A percentile compares a stretch with the other conserved stretches of the same genome.
phyloP scores from a whole-genome alignment of 495 filamentous ascomycete genomes.

The Annulohypoxylon moriforme region DNA sequence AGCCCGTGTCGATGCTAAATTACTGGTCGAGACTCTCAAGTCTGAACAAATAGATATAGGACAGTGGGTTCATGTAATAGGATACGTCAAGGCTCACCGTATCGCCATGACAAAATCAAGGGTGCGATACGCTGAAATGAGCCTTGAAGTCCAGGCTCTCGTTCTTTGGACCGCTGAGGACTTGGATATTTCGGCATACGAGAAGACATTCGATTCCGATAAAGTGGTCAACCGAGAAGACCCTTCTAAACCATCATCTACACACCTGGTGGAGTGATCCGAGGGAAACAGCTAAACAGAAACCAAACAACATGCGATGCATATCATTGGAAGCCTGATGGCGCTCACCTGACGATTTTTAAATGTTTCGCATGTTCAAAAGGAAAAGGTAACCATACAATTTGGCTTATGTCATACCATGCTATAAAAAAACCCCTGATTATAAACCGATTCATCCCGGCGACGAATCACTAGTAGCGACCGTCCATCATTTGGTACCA shows the following conservation, averaged over 20 bases:
- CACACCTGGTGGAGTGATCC: conserved; percentile 1
- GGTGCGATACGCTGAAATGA: neutral
- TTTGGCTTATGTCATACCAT: neutral
- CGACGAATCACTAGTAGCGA: conserved; percentile 24
- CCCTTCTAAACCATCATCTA: neutral
- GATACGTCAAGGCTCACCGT: conserved; percentile 69
- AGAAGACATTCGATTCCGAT: conserved; percentile 26
- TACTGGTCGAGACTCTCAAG: conserved; percentile 73
- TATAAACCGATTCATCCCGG: conserved; percentile 16
- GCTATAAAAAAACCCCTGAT: conserved; percentile 15
- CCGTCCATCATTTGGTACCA: conserved; percentile 23
- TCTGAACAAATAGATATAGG: conserved; percentile 75
- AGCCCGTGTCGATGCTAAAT: conserved; percentile 74
- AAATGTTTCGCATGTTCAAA: conserved; percentile 12
- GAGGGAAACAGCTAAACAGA: neutral
- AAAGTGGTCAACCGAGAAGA: conserved; percentile 11
- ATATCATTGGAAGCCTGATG: conserved; percentile 9
- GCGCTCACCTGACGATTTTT: neutral
- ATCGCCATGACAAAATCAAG: conserved; percentile 3
- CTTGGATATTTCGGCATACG: conserved; percentile 36
- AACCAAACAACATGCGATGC: conserved; percentile 17
- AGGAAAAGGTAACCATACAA: neutral
- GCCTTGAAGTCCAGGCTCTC: conserved; percentile 36
- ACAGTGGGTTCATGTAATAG: conserved; percentile 92
- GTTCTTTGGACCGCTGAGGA: conserved; percentile 34